phyloP scores from a whole-genome alignment of 768 basidiomycete genomes.

The Vararia minispora region DNA sequence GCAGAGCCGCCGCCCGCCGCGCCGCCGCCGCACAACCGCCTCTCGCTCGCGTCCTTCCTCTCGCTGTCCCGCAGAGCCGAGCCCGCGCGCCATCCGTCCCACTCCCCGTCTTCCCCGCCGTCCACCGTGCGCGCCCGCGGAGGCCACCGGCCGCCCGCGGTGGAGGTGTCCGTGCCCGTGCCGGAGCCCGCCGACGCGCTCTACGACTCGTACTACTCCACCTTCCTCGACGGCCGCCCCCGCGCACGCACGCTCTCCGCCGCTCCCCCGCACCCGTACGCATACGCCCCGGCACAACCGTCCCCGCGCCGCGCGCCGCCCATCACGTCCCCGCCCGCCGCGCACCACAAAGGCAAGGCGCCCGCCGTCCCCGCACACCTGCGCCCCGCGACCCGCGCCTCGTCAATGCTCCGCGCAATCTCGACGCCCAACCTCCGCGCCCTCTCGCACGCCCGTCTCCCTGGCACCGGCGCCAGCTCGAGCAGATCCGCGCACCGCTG shows the following conservation, averaged over 20 bases:
- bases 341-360: conserved; percentile 16
- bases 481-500: conserved; percentile 48
- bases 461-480: conserved; percentile 14
- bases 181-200: conserved; percentile 31
- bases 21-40: conserved; percentile 25
- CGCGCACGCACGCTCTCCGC: conserved; percentile 10
- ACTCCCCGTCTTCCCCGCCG: conserved; percentile 14
- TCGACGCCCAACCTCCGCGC: conserved; percentile 57
- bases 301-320: conserved; percentile 9
- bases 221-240: conserved; percentile 15
- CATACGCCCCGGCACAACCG: conserved; percentile 23
- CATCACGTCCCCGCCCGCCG: conserved; percentile 9
- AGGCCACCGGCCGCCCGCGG: not conserved
- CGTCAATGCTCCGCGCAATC: conserved; percentile 39
- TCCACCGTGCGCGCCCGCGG: conserved; percentile 1
- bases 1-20: conserved; percentile 15
- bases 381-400: conserved; percentile 18
- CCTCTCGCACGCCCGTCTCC: conserved; percentile 7
- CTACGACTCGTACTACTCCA: conserved; percentile 41
- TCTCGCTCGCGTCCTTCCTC: conserved; percentile 45
- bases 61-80: conserved; percentile 12
- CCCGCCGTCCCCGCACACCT: conserved; percentile 18
- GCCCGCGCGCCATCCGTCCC: conserved; percentile 10
- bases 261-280: conserved; percentile 38
- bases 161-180: not conserved